These are phyloP conservation scores for Sphagnum magellanicum DNA, from an alignment of 228 moss, liverwort and hornwort genomes.

Conservation along the genomic window DNA sequence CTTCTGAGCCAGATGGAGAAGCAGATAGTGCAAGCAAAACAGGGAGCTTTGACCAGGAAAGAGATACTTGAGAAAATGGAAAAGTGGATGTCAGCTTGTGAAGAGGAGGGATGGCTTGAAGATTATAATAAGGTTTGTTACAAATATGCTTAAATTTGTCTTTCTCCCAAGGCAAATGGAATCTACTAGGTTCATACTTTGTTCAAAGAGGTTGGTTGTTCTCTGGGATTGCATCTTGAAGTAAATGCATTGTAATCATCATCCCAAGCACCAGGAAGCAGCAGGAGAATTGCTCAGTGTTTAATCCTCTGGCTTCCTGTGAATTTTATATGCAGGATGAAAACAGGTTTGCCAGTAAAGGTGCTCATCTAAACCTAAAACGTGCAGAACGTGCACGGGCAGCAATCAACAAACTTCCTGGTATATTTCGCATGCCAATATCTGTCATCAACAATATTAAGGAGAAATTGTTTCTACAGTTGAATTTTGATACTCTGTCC, in stretches of 20 bases:
- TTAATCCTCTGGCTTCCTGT: too few relatives aligned
- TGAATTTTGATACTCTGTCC: too few relatives aligned
- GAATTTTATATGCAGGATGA: constrained; percentile 56
- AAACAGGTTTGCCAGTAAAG: constrained; percentile 89
- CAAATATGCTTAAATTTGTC: too few relatives aligned
- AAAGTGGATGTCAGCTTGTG: constrained; percentile 93
- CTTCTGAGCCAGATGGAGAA: constrained; percentile 75
- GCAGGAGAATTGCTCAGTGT: too few relatives aligned
- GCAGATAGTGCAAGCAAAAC: constrained; percentile 60
- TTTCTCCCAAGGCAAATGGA: too few relatives aligned
- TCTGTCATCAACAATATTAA: too few relatives aligned
- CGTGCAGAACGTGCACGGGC: constrained; percentile 85
- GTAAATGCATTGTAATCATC: too few relatives aligned
- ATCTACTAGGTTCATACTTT: too few relatives aligned
- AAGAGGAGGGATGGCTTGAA: constrained; percentile 98
- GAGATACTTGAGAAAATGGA: constrained; percentile 95
- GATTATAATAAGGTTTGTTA: constrained; percentile 76
- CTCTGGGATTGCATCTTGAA: too few relatives aligned
- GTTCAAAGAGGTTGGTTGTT: too few relatives aligned
- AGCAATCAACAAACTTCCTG: constrained; percentile 81
- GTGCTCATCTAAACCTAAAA: constrained; percentile 85
- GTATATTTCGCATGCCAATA: constrained; percentile 14
- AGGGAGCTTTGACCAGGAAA: constrained; percentile 73
- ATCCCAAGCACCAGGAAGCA: too few relatives aligned
- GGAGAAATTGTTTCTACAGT: too few relatives aligned